Conservation (phyloP, 805 yeast species). For the Sungouiozyma intestinalis region DNA sequence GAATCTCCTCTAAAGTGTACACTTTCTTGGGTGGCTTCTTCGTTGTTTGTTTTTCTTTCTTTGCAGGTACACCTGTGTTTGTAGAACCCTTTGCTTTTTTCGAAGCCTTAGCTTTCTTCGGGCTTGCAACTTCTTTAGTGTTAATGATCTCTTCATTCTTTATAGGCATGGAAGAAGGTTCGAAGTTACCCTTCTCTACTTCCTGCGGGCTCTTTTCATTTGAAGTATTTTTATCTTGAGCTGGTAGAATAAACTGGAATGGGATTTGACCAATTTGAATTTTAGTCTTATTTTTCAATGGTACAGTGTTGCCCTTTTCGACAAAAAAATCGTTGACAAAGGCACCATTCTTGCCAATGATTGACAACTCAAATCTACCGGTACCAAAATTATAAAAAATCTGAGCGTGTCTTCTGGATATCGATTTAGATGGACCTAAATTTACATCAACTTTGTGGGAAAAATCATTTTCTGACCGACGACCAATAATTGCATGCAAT, state of each 20-base stretch:
- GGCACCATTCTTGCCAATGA: conserved; percentile 92
- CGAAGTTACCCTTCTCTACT: background rate
- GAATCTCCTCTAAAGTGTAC: conserved; percentile 75
- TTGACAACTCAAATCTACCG: conserved; percentile 84
- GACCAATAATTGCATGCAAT: conserved; percentile 84
- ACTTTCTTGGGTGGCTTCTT: conserved; percentile 49
- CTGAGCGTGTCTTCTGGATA: conserved; percentile 88
- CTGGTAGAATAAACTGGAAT: conserved; percentile 79
- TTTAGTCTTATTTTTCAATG: conserved; percentile 67
- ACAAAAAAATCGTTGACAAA: conserved; percentile 87
- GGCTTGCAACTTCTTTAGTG: conserved; percentile 3
- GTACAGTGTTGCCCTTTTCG: conserved; percentile 86
- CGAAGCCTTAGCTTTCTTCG: conserved; percentile 1
- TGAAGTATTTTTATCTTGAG: conserved; percentile 38
- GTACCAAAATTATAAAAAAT: conserved; percentile 95
- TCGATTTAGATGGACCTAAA: conserved; percentile 83
- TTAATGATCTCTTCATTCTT: conserved; percentile 1
- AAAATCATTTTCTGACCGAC: conserved; percentile 67
- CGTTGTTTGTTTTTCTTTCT: conserved; percentile 39
- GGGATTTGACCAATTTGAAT: conserved; percentile 91
- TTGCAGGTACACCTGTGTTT: conserved; percentile 22
- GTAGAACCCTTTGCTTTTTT: conserved; percentile 10
- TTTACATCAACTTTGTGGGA: conserved; percentile 80
- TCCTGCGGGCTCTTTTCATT: conserved; percentile 4
- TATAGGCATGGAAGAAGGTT: conserved; percentile 3